Base-by-base conservation (phyloP, 306 rosid species). In the Pyrus bretschneideri region DNA sequence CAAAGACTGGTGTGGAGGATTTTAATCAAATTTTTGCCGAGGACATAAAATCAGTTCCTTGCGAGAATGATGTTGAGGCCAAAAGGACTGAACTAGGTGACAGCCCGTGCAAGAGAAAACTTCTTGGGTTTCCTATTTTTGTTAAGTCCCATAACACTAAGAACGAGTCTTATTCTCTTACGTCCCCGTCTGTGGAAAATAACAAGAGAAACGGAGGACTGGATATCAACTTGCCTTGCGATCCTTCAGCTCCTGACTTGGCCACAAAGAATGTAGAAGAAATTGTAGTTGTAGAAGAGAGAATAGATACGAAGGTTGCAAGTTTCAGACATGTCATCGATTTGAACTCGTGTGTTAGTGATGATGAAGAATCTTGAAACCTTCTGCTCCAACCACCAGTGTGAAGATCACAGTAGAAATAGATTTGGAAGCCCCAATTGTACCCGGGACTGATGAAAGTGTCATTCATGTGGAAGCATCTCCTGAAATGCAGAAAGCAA, bases 191-290 rank as follows among this genome's bases (percentile, higher is more conserved):
- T 17, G 79, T 33, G 76, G 88, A 74, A 85, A 88, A 77, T 68
- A 82, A 70, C 27, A 11, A 75, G 78, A 85, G 82, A 81, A 74
- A 13, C 40, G 73, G 44, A 78, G 75, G 80, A 71, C 70, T 92
- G 59, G 99, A 92, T 82, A 92, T 95, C 29, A 95, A 95, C 84
- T 79, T 92, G 89, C 97, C 99, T 57, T 89, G 90, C 82, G 92
- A 92, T 69, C 70, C 84, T 77, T 77, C 75, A 67, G 84, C 54
- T 80, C 69, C 88, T 52, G 96, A 92, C 70, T 83, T 76, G 77
- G 87, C 81, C 60, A 65, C 79, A 75, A 87, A 73, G 76, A 49
- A 62, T 29, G 84, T 60, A 65, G 66, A 77, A 45, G 90, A 80
- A 74, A 60, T 79, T 63, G 58, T 71, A 23, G 78, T 51, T 80